A percentile compares a stretch with the other conserved stretches of the same genome.
Conservation (phyloP, 495 filamentous ascomycete genomes). For the Podospora sp. region DNA sequence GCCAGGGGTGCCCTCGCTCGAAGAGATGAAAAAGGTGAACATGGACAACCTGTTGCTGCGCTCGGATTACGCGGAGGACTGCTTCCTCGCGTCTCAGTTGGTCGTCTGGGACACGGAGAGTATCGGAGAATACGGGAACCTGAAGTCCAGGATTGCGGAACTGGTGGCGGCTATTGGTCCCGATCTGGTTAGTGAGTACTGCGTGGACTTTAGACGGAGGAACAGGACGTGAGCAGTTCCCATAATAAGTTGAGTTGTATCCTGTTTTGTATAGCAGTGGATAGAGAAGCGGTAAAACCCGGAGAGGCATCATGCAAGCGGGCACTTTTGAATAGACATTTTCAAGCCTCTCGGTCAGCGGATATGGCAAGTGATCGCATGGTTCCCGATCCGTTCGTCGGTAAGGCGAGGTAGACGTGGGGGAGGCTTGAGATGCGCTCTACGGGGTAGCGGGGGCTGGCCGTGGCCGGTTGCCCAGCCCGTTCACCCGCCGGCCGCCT, state of each 20-base stretch:
- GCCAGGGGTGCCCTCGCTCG: slow-evolving; percentile 73
- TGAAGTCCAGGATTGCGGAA: slow-evolving; percentile 74
- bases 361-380: slow-evolving; percentile 14
- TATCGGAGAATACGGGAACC: slow-evolving; percentile 50
- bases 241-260: neutral
- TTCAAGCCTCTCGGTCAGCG: neutral
- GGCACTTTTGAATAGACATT: neutral
- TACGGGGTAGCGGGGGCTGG: neutral
- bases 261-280: neutral
- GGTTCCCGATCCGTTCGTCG: neutral
- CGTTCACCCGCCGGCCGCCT: neutral
- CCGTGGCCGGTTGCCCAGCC: neutral
- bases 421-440: neutral
- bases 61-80: slow-evolving; percentile 32
- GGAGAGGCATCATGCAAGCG: neutral
- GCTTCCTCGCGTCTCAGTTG: slow-evolving; percentile 54
- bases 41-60: slow-evolving; percentile 57
- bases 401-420: neutral
- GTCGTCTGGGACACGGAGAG: slow-evolving; percentile 66
- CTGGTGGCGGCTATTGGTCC: slow-evolving; percentile 76
- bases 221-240: neutral
- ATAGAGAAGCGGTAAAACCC: neutral
- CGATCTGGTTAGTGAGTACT: slow-evolving; percentile 61
- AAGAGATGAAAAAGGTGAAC: slow-evolving; percentile 63
- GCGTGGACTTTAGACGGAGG: slow-evolving; percentile 39